Evolutionary conservation across 371 early-diverging fungal genomes (phyloP), one percentile per base, ranked within the genome.

Genomic region (Syncephalastrum monosporum): DNA sequence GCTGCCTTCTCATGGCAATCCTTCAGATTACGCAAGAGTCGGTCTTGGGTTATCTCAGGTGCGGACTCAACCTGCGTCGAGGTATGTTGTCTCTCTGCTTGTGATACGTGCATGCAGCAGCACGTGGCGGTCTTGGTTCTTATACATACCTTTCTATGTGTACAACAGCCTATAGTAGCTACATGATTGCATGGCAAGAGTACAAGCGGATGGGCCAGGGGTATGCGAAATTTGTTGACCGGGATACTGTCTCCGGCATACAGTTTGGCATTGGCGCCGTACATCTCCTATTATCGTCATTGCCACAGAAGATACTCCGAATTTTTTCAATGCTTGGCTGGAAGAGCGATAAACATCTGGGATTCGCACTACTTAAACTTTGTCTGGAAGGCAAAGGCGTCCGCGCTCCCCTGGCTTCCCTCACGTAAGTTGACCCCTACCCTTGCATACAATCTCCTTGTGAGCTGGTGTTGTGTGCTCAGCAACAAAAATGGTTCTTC

Each of bases 1-100:
- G 76, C 16, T 67, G 77, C 48, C 50, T 84, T 12, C 23, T 82
- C 50, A 79, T 72, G 14, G 75, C 77, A 0, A 54, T 80, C 45
- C 67, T 81, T 52, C 70, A 82, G 27, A 60, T 82, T 53, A 55
- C 72, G n/a, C 79, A 77, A 53, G 82, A 82, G 43, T 75, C 63
- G 41, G 57, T 72, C 3, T 57, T 75, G 42, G 74, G 76, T 4
- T 80, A 76, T 54, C 61, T 79, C 1, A 82, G 80, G 54, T 79
- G 77, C 27, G 78, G 79, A 7, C 50, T 80, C 17, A 81, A 81
- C 60, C 48, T 84, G 41, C 69, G 77, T 50, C 67, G 68, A 72
- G 84, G 84, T 83, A 70, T 23, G 16, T 44, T 33, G 15, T 13
- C 8, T 33, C 38, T 12, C 2, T 33, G 38, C 38, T 33, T 10